Percentiles rank a stretch among this genome's conserved stretches.
phyloP scores from a whole-genome alignment of 352 stramenopile genomes.

The Phytopythium delawarense region DNA sequence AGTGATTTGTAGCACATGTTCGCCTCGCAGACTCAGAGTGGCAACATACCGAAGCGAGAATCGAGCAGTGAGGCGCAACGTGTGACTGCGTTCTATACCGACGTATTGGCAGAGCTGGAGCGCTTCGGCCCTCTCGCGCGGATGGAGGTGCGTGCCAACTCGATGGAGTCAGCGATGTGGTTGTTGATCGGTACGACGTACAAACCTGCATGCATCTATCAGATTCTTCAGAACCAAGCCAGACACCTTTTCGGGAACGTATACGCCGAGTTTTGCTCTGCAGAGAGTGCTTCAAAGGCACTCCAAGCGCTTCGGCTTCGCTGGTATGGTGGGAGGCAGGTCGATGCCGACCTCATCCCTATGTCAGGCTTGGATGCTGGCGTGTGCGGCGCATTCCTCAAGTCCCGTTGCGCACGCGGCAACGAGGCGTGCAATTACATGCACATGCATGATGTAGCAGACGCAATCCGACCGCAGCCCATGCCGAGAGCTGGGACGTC shows the following conservation, averaged over 20 bases:
- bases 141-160: conserved; percentile 12
- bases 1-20: conserved; percentile 7
- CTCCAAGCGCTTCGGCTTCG: conserved; percentile 13
- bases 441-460: conserved; percentile 4
- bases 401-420: conserved; percentile 10
- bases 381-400: conserved; percentile 10
- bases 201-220: background rate
- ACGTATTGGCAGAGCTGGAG: conserved; percentile 9
- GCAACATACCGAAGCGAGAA: no score
- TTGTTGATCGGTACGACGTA: background rate
- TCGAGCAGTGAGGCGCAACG: background rate
- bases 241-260: conserved; percentile 21
- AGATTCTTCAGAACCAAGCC: conserved; percentile 23
- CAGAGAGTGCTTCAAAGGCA: conserved; percentile 9
- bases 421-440: conserved; percentile 16
- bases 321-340: conserved; percentile 15
- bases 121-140: conserved; percentile 10
- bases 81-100: conserved; percentile 8
- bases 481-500: background rate
- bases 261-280: conserved; percentile 19
- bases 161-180: background rate
- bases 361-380: conserved; percentile 11
- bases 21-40: background rate
- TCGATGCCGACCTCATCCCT: conserved; percentile 11
- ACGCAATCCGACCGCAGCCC: background rate